These are phyloP conservation scores for Neoascochyta sp. DNA, from an alignment of 2,329 filamentous ascomycete species.

Conservation along the genomic window DNA sequence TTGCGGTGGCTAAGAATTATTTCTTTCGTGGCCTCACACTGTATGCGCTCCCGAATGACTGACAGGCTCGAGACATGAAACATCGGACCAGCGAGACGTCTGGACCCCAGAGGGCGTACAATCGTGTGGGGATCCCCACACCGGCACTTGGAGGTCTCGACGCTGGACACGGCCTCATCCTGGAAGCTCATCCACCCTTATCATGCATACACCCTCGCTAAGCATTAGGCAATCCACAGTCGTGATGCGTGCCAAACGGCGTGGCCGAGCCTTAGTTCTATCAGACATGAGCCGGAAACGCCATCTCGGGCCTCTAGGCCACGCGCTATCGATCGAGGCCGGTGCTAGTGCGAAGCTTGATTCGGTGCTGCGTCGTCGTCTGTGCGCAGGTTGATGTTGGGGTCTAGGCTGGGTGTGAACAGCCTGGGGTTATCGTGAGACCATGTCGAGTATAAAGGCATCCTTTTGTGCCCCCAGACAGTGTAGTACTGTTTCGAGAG, in stretches of 20 bases:
- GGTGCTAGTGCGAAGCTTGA: slow-evolving; percentile 15
- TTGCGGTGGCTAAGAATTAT: too few relatives aligned
- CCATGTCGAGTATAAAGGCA: slow-evolving; percentile 18
- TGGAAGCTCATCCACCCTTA: slow-evolving; percentile 17
- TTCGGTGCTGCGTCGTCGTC: slow-evolving; percentile 8
- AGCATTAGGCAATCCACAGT: slow-evolving; percentile 15
- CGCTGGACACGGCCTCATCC: slow-evolving; percentile 10
- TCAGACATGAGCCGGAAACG: slow-evolving; percentile 12
- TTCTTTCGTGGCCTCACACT: too few relatives aligned
- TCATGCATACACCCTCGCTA: slow-evolving; percentile 16
- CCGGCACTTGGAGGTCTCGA: slow-evolving; percentile 9
- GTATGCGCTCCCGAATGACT: too few relatives aligned
- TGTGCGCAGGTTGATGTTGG: slow-evolving; percentile 14
- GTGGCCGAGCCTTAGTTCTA: slow-evolving; percentile 10
- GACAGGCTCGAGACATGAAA: neutral
- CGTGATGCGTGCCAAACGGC: slow-evolving; percentile 13
- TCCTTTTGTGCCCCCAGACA: slow-evolving; percentile 16
- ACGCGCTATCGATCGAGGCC: slow-evolving; percentile 11
- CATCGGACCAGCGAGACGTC: slow-evolving; percentile 1
- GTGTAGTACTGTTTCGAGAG: slow-evolving; percentile 6
- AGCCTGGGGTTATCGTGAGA: slow-evolving; percentile 15
- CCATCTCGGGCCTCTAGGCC: slow-evolving; percentile 18
- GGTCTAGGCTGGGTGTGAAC: slow-evolving; percentile 6
- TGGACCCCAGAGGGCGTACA: slow-evolving; percentile 1
- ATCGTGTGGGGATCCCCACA: slow-evolving; percentile 15